These are phyloP conservation scores for Trypanosoma theileri DNA, from an alignment of 208 protist species.

Conservation along the genomic window DNA sequence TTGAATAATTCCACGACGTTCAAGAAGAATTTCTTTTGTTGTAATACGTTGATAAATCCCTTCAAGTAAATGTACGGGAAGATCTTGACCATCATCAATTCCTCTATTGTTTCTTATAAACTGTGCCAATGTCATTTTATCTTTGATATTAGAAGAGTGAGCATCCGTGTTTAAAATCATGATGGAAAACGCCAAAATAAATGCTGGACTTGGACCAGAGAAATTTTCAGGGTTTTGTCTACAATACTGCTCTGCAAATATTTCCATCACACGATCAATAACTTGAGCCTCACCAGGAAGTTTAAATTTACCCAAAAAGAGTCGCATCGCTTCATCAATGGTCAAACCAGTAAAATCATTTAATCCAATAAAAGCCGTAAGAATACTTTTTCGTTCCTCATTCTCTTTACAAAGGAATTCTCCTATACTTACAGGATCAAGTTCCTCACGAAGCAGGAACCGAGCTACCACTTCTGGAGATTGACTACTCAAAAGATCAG, in stretches of 20 bases:
- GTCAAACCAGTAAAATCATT: constrained; percentile 38
- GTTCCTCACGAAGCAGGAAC: constrained; percentile 14
- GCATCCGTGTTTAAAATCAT: constrained; percentile 61
- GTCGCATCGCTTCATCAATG: constrained; percentile 60
- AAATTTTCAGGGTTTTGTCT: constrained; percentile 25
- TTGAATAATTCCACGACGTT: constrained; percentile 4
- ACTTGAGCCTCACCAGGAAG: constrained; percentile 92
- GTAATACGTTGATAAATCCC: constrained; percentile 17
- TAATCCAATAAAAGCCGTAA: constrained; percentile 47
- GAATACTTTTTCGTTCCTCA: constrained; percentile 10
- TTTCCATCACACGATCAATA: constrained; percentile 94
- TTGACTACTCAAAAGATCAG: constrained; percentile 4
- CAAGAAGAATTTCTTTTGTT: background rate
- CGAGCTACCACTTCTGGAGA: constrained; percentile 12
- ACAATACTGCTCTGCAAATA: constrained; percentile 89
- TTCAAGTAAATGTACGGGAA: constrained; percentile 28
- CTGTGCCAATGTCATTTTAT: constrained; percentile 86
- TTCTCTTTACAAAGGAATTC: constrained; percentile 11
- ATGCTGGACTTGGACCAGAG: constrained; percentile 10
- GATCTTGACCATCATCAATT: constrained; percentile 82
- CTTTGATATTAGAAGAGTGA: constrained; percentile 32
- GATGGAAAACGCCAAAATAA: constrained; percentile 42
- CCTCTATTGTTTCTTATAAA: constrained; percentile 88
- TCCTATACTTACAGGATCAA: constrained; percentile 20
- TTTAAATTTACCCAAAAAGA: constrained; percentile 83